phyloP scores from a whole-genome alignment of 306 rosid species.

The Acacia melanoxylon region DNA sequence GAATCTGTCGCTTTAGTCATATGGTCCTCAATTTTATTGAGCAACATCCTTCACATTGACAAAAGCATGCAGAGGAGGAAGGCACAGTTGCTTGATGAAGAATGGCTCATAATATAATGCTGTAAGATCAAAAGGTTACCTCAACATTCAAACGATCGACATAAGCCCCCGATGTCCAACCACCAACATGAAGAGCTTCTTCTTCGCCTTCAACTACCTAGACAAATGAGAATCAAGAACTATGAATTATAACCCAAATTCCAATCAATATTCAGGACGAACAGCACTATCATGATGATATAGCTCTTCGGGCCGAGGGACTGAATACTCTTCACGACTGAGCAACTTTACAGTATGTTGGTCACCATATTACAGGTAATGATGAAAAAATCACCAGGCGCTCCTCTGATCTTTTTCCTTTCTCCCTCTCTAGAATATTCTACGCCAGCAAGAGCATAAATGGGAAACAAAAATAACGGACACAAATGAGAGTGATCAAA shows the following conservation, averaged over 20 bases:
- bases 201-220: conserved; percentile 97
- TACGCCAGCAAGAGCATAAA: conserved; percentile 1
- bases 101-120: background rate
- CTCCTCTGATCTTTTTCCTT: background rate
- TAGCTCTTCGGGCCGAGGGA: background rate
- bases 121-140: conserved; percentile 41
- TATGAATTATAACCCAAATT: background rate
- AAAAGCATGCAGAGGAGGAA: background rate
- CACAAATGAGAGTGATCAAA: background rate
- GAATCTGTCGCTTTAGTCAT: background rate
- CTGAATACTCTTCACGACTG: background rate
- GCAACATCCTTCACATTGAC: background rate
- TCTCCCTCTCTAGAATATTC: background rate
- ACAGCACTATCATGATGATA: background rate
- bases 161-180: conserved; percentile 86
- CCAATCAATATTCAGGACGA: background rate
- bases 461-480: background rate
- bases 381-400: background rate
- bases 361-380: background rate
- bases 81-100: background rate
- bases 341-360: background rate
- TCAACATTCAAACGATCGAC: conserved; percentile 83
- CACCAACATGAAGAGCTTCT: conserved; percentile 63
- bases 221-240: background rate
- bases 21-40: background rate